phyloP scores from a whole-genome alignment of 106 monocot species.

The Posidonia australis region DNA sequence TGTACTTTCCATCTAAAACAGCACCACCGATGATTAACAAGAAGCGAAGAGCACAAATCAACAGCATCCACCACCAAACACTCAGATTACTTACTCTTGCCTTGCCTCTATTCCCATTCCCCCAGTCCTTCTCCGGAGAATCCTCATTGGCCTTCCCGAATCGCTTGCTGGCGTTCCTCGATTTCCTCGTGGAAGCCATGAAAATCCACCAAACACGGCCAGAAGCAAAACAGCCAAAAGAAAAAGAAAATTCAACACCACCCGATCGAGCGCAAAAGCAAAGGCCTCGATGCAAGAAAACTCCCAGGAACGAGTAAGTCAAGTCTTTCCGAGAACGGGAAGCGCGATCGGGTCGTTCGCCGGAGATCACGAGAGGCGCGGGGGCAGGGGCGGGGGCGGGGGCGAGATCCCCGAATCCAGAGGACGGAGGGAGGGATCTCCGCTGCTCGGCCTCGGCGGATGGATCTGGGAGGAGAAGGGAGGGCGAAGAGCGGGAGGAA shows the following conservation, averaged over 20 bases:
- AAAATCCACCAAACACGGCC: background rate
- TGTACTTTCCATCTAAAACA: too few relatives aligned
- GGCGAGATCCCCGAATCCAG: too few relatives aligned
- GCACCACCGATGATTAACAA: background rate
- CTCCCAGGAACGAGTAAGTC: background rate
- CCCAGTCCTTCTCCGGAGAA: constrained; percentile 18
- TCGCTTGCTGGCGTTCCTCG: constrained; percentile 14
- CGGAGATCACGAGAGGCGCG: too few relatives aligned
- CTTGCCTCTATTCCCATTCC: constrained; percentile 20
- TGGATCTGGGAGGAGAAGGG: background rate
- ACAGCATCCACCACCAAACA: background rate
- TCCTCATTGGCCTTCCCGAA: constrained; percentile 16
- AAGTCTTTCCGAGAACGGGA: background rate
- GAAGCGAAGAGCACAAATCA: background rate
- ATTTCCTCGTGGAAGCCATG: constrained; percentile 32
- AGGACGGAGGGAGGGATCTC: too few relatives aligned
- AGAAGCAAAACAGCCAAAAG: background rate
- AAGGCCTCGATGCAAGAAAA: background rate
- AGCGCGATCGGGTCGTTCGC: background rate
- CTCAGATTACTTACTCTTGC: constrained; percentile 29
- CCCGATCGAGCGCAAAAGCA: background rate
- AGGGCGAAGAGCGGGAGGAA: background rate
- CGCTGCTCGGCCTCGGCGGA: background rate
- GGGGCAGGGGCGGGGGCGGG: too few relatives aligned
- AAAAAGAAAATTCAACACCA: background rate